Evolutionary conservation across 306 rosid genomes (phyloP), one percentile per base, ranked within the genome.

Genomic region (Datisca glomerata): DNA sequence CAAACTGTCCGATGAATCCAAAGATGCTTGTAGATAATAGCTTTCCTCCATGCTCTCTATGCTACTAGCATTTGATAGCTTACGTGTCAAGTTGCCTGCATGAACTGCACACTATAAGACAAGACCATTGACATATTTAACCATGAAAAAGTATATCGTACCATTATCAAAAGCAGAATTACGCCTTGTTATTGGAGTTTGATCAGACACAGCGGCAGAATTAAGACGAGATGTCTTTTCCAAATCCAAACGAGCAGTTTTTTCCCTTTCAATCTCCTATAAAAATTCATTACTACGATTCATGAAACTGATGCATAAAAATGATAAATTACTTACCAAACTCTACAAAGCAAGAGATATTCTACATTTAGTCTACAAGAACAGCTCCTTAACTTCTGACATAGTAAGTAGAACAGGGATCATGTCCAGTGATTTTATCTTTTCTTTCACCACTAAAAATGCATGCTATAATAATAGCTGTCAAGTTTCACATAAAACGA

Each of bases 41-140:
- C 98, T 80, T 73, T 85, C 98, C 73, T 91, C 96, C 85, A 75
- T 60, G 78, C 76, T 85, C 40, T 85, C 98, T n/a, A 78, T 50
- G 70, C 96, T 80, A 73, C 86, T 85, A 19, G 96, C 86, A 78
- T 49, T 80, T 41, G 98, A 85, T 52, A 84, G 36, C 65, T 74
- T 78, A 13, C 80, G 76, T 41, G 86, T 63, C 73, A 80, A 63
- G 71, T 59, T 79, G 61, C 96, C 98, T 91, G 64, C 53, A 64
- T 6, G 19, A 34, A 15, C 38, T 34, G n/a, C 29, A 43, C 29
- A 47, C 28, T 13, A 24, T 43, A 47, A 56, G 39, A 56, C 51
- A 49, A 58, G 20, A 29, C 24, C 54, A 60, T 9, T 47, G 55
- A 43, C 27, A 29, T 17, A 68, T 24, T 34, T 48, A 42, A 57